Percentiles rank a stretch among this genome's conserved stretches.
Conservation (phyloP, 1,284 basidiomycete genomes). For the Veloporphyrellus conicus region DNA sequence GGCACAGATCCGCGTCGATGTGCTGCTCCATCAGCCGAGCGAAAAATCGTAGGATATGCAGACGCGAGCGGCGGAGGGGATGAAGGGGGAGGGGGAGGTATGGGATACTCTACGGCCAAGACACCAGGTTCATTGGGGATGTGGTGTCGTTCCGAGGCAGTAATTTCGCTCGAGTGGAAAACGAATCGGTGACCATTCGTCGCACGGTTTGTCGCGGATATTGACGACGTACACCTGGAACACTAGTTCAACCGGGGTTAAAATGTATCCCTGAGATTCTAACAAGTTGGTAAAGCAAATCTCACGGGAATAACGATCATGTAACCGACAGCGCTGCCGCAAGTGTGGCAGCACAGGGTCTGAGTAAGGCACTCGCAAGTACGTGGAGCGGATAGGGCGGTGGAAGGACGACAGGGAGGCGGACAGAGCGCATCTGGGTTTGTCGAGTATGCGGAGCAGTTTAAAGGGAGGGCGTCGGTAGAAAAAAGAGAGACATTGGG, state of each 20-base stretch:
- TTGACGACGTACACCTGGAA: slow-evolving; percentile 66
- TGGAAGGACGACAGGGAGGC: slow-evolving; percentile 33
- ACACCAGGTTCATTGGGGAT: slow-evolving; percentile 69
- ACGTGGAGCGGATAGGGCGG: slow-evolving; percentile 36
- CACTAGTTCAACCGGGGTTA: slow-evolving; percentile 42
- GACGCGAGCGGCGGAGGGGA: slow-evolving; percentile 24
- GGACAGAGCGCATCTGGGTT: slow-evolving; percentile 42
- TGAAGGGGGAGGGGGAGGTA: slow-evolving; percentile 31
- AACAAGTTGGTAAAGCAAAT: slow-evolving; percentile 6
- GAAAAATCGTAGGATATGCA: slow-evolving; percentile 19
- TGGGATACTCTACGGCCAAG: slow-evolving; percentile 39
- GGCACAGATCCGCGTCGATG: slow-evolving; percentile 16
- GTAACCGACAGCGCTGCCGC: slow-evolving; percentile 72
- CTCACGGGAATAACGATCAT: slow-evolving; percentile 67
- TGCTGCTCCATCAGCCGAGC: slow-evolving; percentile 16
- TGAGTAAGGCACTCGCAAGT: slow-evolving; percentile 71
- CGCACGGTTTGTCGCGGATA: slow-evolving; percentile 57
- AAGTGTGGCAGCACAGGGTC: slow-evolving; percentile 77
- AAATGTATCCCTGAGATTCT: slow-evolving; percentile 5
- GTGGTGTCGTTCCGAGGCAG: slow-evolving; percentile 68
- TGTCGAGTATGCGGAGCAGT: slow-evolving; percentile 61
- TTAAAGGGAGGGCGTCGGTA: slow-evolving; percentile 75
- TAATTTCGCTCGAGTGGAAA: slow-evolving; percentile 77
- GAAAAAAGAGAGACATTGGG: slow-evolving; percentile 82
- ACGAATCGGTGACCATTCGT: slow-evolving; percentile 87